Conservation (phyloP, 164 flowering plant species). For the Hamamelis virginiana region DNA sequence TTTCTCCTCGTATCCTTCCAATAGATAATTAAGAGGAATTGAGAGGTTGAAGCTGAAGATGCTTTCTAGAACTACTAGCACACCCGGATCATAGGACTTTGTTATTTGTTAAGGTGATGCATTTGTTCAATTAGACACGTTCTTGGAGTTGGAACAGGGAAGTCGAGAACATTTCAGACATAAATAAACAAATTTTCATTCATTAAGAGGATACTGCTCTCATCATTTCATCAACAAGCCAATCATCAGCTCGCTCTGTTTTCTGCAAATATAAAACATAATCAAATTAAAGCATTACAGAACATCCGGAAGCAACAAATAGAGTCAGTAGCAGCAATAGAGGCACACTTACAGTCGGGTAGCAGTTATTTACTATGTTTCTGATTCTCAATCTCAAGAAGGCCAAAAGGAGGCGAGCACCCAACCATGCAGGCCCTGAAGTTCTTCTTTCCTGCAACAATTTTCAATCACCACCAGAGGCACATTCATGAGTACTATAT, state of each 20-base stretch:
- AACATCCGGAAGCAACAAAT: conserved; percentile 7
- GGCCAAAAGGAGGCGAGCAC: conserved; percentile 55
- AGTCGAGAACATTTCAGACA: not conserved
- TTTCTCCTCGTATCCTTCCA: conserved; percentile 52
- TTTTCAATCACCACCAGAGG: not conserved
- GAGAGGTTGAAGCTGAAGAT: conserved; percentile 70
- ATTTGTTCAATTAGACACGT: not conserved
- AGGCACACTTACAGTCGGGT: conserved; percentile 61
- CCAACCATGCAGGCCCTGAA: conserved; percentile 63
- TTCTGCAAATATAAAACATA: conserved; percentile 42
- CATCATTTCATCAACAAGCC: conserved; percentile 69
- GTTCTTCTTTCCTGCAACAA: conserved; percentile 58
- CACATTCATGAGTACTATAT: too few species aligned
- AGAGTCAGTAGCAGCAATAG: conserved; percentile 5
- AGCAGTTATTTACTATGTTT: conserved; percentile 59
- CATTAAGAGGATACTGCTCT: conserved; percentile 80
- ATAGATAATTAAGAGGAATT: conserved; percentile 73
- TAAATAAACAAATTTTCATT: not conserved
- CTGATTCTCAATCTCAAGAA: conserved; percentile 56
- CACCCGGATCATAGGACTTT: conserved; percentile 88
- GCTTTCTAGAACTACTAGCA: conserved; percentile 60
- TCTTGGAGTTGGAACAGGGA: too few species aligned
- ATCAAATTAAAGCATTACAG: not conserved
- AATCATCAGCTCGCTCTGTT: conserved; percentile 66
- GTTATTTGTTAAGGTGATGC: conserved; percentile 35